phyloP scores from a whole-genome alignment of 139 green algal genomes.

The Chlorella sp. region DNA sequence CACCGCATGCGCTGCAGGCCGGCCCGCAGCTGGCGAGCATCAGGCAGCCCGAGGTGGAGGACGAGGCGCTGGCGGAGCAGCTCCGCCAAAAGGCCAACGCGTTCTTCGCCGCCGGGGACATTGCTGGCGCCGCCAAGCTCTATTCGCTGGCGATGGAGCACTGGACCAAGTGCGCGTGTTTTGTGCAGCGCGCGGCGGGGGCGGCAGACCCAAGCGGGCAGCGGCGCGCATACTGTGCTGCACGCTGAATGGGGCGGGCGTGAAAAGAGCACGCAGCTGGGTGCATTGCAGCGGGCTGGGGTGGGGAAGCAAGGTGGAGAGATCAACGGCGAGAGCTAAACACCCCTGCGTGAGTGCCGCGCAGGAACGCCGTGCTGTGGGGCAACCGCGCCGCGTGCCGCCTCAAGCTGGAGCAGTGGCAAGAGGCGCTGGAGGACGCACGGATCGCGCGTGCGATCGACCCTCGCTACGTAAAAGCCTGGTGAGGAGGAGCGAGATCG shows the following conservation, averaged over 20 bases:
- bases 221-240: neutral
- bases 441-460: slow-evolving; percentile 31
- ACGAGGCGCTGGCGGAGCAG: slow-evolving; percentile 45
- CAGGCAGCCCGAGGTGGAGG: slow-evolving; percentile 26
- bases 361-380: slow-evolving; percentile 43
- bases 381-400: slow-evolving; percentile 44
- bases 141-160: slow-evolving; percentile 20
- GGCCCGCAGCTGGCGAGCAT: neutral
- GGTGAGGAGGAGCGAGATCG: neutral
- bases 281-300: neutral
- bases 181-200: slow-evolving; percentile 3
- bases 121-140: slow-evolving; percentile 6
- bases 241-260: neutral
- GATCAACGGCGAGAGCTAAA: too few species aligned
- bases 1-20: too few species aligned
- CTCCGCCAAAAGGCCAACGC: slow-evolving; percentile 8
- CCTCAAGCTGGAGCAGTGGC: slow-evolving; percentile 17
- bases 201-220: slow-evolving; percentile 2
- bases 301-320: neutral
- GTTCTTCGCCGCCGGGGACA: slow-evolving; percentile 24
- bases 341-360: too few species aligned
- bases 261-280: neutral
- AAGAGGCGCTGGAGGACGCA: slow-evolving; percentile 45
- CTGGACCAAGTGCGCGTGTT: slow-evolving; percentile 30
- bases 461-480: slow-evolving; percentile 38